Evolutionary conservation across 2,329 filamentous ascomycete species (phyloP).

Genomic region (Blastomyces emzantsi): DNA sequence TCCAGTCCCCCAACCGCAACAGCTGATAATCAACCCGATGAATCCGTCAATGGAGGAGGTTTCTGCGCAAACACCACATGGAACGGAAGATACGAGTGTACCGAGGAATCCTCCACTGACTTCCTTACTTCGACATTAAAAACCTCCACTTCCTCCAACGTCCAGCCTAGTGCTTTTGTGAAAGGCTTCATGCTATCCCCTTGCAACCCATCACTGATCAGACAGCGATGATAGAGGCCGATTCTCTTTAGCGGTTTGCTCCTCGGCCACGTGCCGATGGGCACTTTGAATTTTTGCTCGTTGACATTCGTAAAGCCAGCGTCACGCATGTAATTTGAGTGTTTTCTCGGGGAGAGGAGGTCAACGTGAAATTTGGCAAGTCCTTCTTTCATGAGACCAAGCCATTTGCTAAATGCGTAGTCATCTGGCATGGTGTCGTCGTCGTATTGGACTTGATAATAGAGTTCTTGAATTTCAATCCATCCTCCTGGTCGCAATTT

Average conservation of each 20-base stretch:
- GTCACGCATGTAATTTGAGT: slow-evolving; percentile 24
- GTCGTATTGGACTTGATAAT: slow-evolving; percentile 17
- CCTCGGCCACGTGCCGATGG: slow-evolving; percentile 36
- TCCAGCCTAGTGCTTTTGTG: slow-evolving; percentile 1
- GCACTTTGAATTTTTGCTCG: slow-evolving; percentile 34
- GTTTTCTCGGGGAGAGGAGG: slow-evolving; percentile 18
- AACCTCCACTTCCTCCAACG: slow-evolving; percentile 1
- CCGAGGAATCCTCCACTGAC: not conserved
- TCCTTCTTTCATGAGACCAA: slow-evolving; percentile 15
- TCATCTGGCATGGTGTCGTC: slow-evolving; percentile 15
- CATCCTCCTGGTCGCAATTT: slow-evolving; percentile 25
- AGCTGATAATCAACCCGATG: not conserved
- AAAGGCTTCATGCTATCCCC: slow-evolving; percentile 5
- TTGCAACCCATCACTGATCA: slow-evolving; percentile 5
- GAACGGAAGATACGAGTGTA: slow-evolving; percentile 8
- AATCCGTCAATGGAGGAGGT: not conserved
- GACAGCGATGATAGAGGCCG: slow-evolving; percentile 6
- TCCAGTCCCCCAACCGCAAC: not conserved
- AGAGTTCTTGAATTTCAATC: slow-evolving; percentile 25
- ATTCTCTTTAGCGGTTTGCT: slow-evolving; percentile 15
- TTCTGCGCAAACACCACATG: slow-evolving; percentile 2
- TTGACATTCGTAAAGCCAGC: slow-evolving; percentile 39
- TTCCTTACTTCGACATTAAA: slow-evolving; percentile 5
- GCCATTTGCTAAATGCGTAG: slow-evolving; percentile 17
- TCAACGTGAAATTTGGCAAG: slow-evolving; percentile 18